A percentile compares a stretch with the other conserved stretches of the same genome.
phyloP scores from a whole-genome alignment of 495 filamentous ascomycete species.

The Hypoxylon crocopeplum region DNA sequence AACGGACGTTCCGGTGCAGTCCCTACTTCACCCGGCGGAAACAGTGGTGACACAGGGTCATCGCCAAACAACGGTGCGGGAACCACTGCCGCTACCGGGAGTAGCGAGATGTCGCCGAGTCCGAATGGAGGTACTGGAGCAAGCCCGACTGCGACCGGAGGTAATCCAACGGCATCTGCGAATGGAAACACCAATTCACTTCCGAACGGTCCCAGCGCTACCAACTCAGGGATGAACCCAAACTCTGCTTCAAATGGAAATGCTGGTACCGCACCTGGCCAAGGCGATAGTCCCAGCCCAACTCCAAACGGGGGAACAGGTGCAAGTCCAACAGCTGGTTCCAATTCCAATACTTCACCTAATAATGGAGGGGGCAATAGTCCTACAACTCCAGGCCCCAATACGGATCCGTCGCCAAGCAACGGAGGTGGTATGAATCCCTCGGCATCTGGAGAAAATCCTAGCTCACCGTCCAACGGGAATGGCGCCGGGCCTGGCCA shows the following conservation, averaged over 20 bases:
- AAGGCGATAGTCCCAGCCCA: conserved; percentile 12
- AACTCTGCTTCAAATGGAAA: conserved; percentile 19
- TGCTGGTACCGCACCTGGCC: conserved; percentile 14
- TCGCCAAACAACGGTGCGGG: conserved; percentile 4
- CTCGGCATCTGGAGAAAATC: background rate
- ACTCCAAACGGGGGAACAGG: conserved; percentile 16
- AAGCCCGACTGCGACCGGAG: background rate
- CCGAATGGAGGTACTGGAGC: conserved; percentile 8
- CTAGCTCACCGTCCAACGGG: conserved; percentile 14
- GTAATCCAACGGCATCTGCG: background rate
- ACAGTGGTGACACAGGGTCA: background rate
- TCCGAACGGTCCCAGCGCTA: background rate
- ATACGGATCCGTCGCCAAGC: conserved; percentile 6
- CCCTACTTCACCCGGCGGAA: conserved; percentile 3
- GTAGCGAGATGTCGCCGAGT: conserved; percentile 3
- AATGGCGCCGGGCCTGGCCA: conserved; percentile 14
- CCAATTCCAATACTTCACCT: too few species aligned
- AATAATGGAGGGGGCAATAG: background rate
- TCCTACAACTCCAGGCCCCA: background rate
- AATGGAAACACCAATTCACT: conserved; percentile 1
- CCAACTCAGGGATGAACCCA: conserved; percentile 1
- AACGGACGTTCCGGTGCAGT: background rate
- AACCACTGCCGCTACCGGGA: background rate
- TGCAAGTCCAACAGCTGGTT: background rate
- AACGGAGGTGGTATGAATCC: conserved; percentile 14